Conservation (phyloP, 805 yeast genomes). For the Tetrapisispora nanseiensis region DNA sequence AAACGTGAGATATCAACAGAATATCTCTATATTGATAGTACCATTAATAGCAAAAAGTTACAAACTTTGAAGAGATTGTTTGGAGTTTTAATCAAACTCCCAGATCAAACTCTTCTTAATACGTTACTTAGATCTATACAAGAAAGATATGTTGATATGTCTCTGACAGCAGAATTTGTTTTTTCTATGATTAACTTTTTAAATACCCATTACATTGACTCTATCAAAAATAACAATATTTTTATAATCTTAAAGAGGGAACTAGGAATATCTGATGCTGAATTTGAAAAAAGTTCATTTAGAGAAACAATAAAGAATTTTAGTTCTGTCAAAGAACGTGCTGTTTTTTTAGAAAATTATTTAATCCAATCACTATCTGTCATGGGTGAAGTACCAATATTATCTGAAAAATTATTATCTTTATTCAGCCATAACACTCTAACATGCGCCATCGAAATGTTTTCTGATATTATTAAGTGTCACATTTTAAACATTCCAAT, state of each 20-base stretch:
- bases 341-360: slow-evolving; percentile 11
- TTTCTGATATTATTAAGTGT: slow-evolving; percentile 10
- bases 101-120: slow-evolving; percentile 9
- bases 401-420: slow-evolving; percentile 6
- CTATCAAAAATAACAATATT: slow-evolving; percentile 13
- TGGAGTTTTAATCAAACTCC: slow-evolving; percentile 7
- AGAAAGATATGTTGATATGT: slow-evolving; percentile 4
- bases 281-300: slow-evolving; percentile 21
- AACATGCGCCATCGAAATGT: slow-evolving; percentile 6
- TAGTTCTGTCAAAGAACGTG: slow-evolving; percentile 5
- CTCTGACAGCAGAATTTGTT: slow-evolving; percentile 1
- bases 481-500: slow-evolving; percentile 6
- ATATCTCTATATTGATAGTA: slow-evolving; percentile 1
- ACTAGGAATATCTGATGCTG: slow-evolving; percentile 21
- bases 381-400: slow-evolving; percentile 3
- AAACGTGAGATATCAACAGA: slow-evolving; percentile 10
- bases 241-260: slow-evolving; percentile 20
- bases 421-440: slow-evolving; percentile 2
- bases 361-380: slow-evolving; percentile 8
- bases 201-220: slow-evolving; percentile 16
- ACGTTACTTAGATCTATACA: slow-evolving; percentile 9
- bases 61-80: slow-evolving; percentile 10
- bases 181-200: slow-evolving; percentile 10
- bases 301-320: slow-evolving; percentile 12
- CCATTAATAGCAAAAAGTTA: slow-evolving; percentile 3